Percentiles rank a stretch among this genome's conserved stretches.
Evolutionary conservation across 257 asterid species (phyloP).

Genomic region (Solanum clarkiae): DNA sequence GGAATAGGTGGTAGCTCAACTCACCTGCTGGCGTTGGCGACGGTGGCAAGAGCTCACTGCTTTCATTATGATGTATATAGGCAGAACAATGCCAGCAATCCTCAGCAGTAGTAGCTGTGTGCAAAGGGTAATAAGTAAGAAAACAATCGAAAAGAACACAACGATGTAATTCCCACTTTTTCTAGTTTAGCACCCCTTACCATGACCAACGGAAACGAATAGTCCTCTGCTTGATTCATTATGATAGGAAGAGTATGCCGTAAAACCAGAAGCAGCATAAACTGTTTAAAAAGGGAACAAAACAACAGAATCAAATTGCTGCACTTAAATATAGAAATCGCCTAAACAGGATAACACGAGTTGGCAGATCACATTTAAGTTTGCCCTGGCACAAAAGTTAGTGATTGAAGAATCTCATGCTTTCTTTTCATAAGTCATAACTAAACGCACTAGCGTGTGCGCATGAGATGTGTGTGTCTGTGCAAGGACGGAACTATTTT

Average conservation of each 20-base stretch:
- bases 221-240: constrained; percentile 49
- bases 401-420: not conserved
- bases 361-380: not conserved
- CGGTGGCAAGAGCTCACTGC: constrained; percentile 51
- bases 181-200: constrained; percentile 28
- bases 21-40: constrained; percentile 49
- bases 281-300: constrained; percentile 30
- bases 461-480: not conserved
- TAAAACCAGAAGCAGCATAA: constrained; percentile 69
- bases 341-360: not conserved
- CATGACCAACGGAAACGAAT: constrained; percentile 62
- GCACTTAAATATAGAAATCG: not conserved
- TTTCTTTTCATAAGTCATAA: not conserved
- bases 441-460: not conserved
- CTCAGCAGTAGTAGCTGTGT: constrained; percentile 59
- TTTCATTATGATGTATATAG: constrained; percentile 73
- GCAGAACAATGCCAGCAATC: constrained; percentile 60
- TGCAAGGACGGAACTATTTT: no score
- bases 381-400: not conserved
- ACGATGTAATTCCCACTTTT: not conserved
- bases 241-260: constrained; percentile 78
- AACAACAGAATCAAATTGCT: not conserved
- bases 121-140: constrained; percentile 2
- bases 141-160: not conserved
- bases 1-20: not conserved